Conservation (phyloP, 768 basidiomycete genomes). For the Candolleomyces efflorescens region DNA sequence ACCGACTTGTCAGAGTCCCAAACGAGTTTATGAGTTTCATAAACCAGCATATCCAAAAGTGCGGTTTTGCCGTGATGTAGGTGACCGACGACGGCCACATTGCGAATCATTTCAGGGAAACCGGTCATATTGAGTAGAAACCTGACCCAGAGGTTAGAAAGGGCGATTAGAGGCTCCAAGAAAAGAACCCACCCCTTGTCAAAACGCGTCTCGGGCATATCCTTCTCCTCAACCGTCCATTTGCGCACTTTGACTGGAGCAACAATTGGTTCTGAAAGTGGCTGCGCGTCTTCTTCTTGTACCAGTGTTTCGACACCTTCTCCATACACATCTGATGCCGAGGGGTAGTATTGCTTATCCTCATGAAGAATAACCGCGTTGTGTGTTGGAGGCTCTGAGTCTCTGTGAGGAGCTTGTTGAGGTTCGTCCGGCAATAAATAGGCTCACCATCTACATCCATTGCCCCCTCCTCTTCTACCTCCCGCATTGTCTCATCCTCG, state of each 20-base stretch:
- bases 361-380: slow-evolving; percentile 90
- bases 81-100: slow-evolving; percentile 94
- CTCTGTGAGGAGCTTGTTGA: slow-evolving; percentile 1
- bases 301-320: slow-evolving; percentile 93
- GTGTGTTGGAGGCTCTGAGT: slow-evolving; percentile 58
- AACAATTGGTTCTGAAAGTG: slow-evolving; percentile 90
- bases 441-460: slow-evolving; percentile 83
- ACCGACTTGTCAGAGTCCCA: slow-evolving; percentile 94
- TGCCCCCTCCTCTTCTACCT: slow-evolving; percentile 47
- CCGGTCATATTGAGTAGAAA: slow-evolving; percentile 89
- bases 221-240: slow-evolving; percentile 95
- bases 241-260: slow-evolving; percentile 93
- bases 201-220: slow-evolving; percentile 94
- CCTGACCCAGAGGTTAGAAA: slow-evolving; percentile 34
- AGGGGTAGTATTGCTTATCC: slow-evolving; percentile 97
- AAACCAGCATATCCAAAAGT: slow-evolving; percentile 94
- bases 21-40: slow-evolving; percentile 91
- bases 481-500: slow-evolving; percentile 63
- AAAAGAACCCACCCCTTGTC: slow-evolving; percentile 76
- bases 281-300: slow-evolving; percentile 97
- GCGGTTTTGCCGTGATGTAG: slow-evolving; percentile 98
- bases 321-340: slow-evolving; percentile 89
- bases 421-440: slow-evolving; percentile 5
- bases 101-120: slow-evolving; percentile 93
- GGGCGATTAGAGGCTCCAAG: slow-evolving; percentile 3